Conservation (phyloP, 768 basidiomycete genomes). For the Leccinum subtestaceum region DNA sequence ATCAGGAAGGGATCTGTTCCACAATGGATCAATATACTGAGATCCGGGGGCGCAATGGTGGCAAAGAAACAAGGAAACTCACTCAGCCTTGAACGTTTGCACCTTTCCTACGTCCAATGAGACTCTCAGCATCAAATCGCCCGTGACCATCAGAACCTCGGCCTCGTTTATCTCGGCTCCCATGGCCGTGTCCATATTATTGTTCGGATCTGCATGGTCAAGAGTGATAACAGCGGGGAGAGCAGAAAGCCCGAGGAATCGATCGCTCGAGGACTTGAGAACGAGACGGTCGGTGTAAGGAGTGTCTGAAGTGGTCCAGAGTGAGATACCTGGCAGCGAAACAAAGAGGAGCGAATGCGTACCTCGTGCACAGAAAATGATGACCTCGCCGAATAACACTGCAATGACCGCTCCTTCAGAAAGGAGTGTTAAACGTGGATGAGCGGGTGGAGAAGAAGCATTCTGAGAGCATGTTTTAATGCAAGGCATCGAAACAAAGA, state of each 20-base stretch:
- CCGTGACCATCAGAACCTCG: conserved; percentile 46
- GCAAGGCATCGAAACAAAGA: neutral
- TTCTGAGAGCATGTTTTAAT: conserved; percentile 40
- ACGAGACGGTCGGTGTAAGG: conserved; percentile 71
- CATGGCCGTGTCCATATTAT: conserved; percentile 7
- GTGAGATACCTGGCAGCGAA: neutral
- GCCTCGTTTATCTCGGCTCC: conserved; percentile 13
- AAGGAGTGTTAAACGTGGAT: conserved; percentile 63
- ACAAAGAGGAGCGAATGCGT: neutral
- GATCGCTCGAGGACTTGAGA: conserved; percentile 64
- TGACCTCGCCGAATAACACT: conserved; percentile 74
- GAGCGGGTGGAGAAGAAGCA: conserved; percentile 64
- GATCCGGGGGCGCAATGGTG: neutral
- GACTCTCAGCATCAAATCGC: conserved; percentile 67
- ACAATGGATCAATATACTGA: conserved; percentile 1
- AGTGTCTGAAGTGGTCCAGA: conserved; percentile 43
- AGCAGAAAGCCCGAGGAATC: conserved; percentile 71
- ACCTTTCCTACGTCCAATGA: conserved; percentile 61
- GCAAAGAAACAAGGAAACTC: conserved; percentile 22
- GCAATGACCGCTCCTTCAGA: conserved; percentile 56
- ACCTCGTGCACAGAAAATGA: conserved; percentile 72
- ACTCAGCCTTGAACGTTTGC: conserved; percentile 62
- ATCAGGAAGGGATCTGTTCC: conserved; percentile 60
- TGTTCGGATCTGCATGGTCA: conserved; percentile 17
- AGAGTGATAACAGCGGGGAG: conserved; percentile 21